Evolutionary conservation across 257 asterid genomes (phyloP).

Genomic region (Thymus quinquecostatus): DNA sequence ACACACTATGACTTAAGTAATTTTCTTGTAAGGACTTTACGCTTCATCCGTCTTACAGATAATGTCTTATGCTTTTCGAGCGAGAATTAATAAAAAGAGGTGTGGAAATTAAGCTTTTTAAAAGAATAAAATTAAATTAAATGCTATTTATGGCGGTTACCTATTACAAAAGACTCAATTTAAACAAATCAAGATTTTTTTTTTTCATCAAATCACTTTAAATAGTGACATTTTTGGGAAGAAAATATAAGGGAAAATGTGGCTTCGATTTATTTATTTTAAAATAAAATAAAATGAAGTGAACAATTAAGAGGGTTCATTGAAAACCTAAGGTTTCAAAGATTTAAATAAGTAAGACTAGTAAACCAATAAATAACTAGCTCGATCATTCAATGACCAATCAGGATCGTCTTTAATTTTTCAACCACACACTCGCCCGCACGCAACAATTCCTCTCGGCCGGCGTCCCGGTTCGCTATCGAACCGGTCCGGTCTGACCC

Average conservation of each 20-base stretch:
- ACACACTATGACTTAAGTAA: no score
- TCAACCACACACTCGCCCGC: conserved; percentile 26
- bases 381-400: conserved; percentile 21
- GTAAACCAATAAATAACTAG: background rate
- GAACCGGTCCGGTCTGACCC: conserved; percentile 35
- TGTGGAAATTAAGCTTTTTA: no score
- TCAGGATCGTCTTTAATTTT: conserved; percentile 10
- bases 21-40: no score
- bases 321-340: background rate
- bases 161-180: background rate
- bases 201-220: background rate
- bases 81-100: no score
- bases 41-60: no score
- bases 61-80: no score
- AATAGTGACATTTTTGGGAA: background rate
- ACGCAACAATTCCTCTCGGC: conserved; percentile 23
- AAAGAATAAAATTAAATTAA: no score
- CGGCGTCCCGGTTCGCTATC: conserved; percentile 25
- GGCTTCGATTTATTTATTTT: background rate
- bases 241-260: no score
- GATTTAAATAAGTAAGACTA: background rate
- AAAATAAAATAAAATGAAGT: background rate
- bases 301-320: background rate
- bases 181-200: background rate
- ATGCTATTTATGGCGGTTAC: no score